A percentile compares a stretch with the other conserved stretches of the same genome.
These are phyloP conservation scores for Datisca glomerata DNA, from an alignment of 306 rosid species.

Conservation along the genomic window DNA sequence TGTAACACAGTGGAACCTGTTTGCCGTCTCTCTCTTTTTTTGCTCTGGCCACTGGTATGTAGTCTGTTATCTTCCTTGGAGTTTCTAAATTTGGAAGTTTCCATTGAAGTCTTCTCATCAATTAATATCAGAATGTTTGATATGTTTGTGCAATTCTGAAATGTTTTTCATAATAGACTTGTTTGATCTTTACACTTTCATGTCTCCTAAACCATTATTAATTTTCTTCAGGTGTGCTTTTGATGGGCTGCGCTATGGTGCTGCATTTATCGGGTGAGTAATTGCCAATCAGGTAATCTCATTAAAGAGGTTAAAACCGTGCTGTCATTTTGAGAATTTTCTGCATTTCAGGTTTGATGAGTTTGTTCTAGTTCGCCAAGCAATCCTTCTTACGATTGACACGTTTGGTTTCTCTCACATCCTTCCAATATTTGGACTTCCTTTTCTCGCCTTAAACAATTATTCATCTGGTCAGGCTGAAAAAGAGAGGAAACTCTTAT, in stretches of 20 bases:
- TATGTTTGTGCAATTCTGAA: not conserved
- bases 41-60: slow-evolving; percentile 94
- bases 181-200: too few species aligned
- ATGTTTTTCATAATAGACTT: too few species aligned
- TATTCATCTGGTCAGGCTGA: slow-evolving; percentile 10
- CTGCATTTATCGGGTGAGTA: slow-evolving; percentile 92
- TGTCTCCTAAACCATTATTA: too few species aligned
- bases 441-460: slow-evolving; percentile 49
- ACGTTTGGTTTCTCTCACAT: slow-evolving; percentile 87
- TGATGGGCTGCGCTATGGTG: slow-evolving; percentile 93
- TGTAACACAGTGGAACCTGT: slow-evolving; percentile 77
- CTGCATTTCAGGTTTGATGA: slow-evolving; percentile 83
- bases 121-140: not conserved
- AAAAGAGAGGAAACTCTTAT: slow-evolving; percentile 26
- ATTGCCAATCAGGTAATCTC: not conserved
- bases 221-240: slow-evolving; percentile 84
- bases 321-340: too few species aligned
- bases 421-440: slow-evolving; percentile 79
- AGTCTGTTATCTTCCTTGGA: too few species aligned
- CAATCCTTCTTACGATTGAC: slow-evolving; percentile 72
- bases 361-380: slow-evolving; percentile 72
- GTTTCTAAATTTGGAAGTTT: too few species aligned
- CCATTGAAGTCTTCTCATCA: not conserved
- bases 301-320: too few species aligned
- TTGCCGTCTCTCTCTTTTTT: slow-evolving; percentile 78